These are phyloP conservation scores for Cicer cuneatum DNA, from an alignment of 306 rosid species.

Conservation along the genomic window DNA sequence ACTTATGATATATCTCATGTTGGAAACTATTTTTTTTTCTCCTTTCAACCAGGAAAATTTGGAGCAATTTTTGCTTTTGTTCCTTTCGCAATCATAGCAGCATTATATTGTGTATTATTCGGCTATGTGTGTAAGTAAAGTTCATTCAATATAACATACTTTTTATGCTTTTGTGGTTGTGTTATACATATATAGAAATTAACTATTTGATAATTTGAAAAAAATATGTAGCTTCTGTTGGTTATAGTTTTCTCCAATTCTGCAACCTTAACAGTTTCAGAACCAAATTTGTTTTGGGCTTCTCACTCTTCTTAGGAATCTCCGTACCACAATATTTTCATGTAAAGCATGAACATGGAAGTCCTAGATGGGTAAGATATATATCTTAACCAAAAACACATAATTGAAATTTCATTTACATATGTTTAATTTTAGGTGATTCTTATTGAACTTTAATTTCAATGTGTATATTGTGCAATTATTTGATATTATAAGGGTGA, in stretches of 20 bases:
- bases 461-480: conserved; percentile 49
- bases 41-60: conserved; percentile 56
- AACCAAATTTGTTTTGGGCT: conserved; percentile 76
- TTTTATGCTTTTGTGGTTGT: background rate
- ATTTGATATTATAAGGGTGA: conserved; percentile 54
- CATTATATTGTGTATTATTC: conserved; percentile 71
- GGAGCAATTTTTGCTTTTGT: conserved; percentile 81
- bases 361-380: conserved; percentile 69
- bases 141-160: background rate
- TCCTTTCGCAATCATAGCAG: conserved; percentile 83
- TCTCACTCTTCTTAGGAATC: conserved; percentile 81
- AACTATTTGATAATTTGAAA: conserved; percentile 5
- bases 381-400: background rate
- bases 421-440: background rate
- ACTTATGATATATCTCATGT: conserved; percentile 1
- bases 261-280: conserved; percentile 86
- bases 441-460: background rate
- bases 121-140: conserved; percentile 71
- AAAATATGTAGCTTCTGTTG: conserved; percentile 73
- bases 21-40: background rate
- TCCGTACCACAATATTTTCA: conserved; percentile 77
- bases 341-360: conserved; percentile 44
- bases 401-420: conserved; percentile 16
- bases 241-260: conserved; percentile 84
- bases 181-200: background rate